phyloP scores from a whole-genome alignment of 2,329 filamentous ascomycete species.

The Cercospora brassicicola region DNA sequence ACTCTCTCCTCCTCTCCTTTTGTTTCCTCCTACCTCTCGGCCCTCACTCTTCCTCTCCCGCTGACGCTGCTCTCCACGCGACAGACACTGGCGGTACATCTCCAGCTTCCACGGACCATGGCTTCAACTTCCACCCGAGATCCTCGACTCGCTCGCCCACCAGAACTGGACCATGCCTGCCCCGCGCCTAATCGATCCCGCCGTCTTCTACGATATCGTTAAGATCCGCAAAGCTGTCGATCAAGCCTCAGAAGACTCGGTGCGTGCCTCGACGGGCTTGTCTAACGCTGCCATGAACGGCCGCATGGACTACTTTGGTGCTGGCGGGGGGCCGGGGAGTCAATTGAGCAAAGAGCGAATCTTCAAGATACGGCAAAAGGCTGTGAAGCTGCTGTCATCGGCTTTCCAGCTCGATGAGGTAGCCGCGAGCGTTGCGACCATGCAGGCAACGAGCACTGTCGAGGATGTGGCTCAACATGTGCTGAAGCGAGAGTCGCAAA shows the following conservation, averaged over 20 bases:
- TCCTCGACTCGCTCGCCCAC: slow-evolving; percentile 75
- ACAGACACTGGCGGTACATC: slow-evolving; percentile 80
- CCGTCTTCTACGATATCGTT: slow-evolving; percentile 78
- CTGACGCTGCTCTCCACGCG: not conserved
- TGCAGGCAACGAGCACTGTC: slow-evolving; percentile 75
- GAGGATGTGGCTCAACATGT: slow-evolving; percentile 75
- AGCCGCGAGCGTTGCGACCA: slow-evolving; percentile 76
- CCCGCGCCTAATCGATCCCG: slow-evolving; percentile 74
- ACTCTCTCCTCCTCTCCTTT: not conserved
- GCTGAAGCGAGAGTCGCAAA: slow-evolving; percentile 65
- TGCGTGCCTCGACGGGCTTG: slow-evolving; percentile 73
- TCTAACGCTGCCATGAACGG: slow-evolving; percentile 65
- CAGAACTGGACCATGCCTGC: slow-evolving; percentile 75
- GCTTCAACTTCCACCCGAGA: slow-evolving; percentile 75
- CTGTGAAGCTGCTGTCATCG: slow-evolving; percentile 71
- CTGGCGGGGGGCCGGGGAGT: slow-evolving; percentile 55
- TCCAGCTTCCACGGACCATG: slow-evolving; percentile 81
- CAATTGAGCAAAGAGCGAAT: slow-evolving; percentile 74
- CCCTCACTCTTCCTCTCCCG: not conserved
- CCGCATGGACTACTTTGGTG: slow-evolving; percentile 46
- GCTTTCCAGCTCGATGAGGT: slow-evolving; percentile 83
- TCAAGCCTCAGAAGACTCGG: slow-evolving; percentile 74
- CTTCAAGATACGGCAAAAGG: slow-evolving; percentile 77
- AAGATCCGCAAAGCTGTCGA: slow-evolving; percentile 80
- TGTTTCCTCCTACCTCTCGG: not conserved